Evolutionary conservation across 1,284 basidiomycete species (phyloP), one percentile per base, ranked within the genome.

Genomic region (Xerocomus tenax): DNA sequence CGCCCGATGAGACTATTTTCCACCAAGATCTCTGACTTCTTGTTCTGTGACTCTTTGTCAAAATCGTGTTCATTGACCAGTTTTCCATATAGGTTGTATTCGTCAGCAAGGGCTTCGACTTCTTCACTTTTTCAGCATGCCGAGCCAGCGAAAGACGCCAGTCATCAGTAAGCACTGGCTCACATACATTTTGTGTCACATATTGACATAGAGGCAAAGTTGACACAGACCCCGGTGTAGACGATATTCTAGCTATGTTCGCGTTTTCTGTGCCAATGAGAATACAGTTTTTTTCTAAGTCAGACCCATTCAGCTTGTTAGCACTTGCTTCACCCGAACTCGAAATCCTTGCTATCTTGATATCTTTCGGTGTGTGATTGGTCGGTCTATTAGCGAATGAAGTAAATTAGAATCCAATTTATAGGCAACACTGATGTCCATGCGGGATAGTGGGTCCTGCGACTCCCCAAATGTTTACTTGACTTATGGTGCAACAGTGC

Each of bases 171-270:
- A 68, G 78, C 62, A 21, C 16, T 1, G 16, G 10, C 12, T 23
- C 28, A 40, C 18, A 18, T 40, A 6, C 18, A 5, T 49, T 10
- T 26, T 36, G 28, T 26, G 19, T n/a, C 30, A 18, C 23, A 4
- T 5, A 25, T 47, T 56, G 38, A 59, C 54, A 16, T 50, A 35
- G 57, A 23, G 16, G 34, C 38, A 16, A 55, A 87, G 85, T 88
- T 60, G 86, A 88, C 57, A 85, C 84, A 19, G 85, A 88, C 64
- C 86, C 87, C n/a, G 94, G 94, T 42, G 89, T 96, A 3, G 94
- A 98, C 69, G 94, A 98, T 65, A 76, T 82, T 34, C 67, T 95
- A 41, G 92, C 92, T 34, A 84, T 82, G 69, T 71, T 64, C 34
- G 53, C 3, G 41, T 58, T 41, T 48, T 15, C 28, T 23, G 42